Conservation (phyloP, 2,329 filamentous ascomycete species). For the Cyphellophora attinorum region DNA sequence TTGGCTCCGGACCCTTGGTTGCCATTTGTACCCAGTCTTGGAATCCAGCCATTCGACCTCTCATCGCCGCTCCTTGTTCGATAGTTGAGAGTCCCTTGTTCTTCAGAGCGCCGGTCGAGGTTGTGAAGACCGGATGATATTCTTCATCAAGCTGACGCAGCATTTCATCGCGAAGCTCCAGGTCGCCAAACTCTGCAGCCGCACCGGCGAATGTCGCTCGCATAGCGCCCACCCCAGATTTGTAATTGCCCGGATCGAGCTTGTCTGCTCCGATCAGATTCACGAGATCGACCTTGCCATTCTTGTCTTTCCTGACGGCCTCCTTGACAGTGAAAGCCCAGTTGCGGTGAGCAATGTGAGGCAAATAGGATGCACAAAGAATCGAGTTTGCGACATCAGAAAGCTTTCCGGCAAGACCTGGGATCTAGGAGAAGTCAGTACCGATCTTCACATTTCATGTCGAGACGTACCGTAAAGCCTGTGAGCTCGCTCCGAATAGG, state of each 20-base stretch:
- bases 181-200: conserved; percentile 12
- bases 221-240: conserved; percentile 9
- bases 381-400: conserved; percentile 11
- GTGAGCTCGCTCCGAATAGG: conserved; percentile 12
- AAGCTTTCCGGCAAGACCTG: conserved; percentile 9
- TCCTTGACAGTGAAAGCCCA: conserved; percentile 14
- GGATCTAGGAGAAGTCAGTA: conserved; percentile 4
- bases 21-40: too few relatives aligned
- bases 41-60: too few relatives aligned
- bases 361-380: conserved; percentile 12
- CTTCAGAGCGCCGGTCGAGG: too few relatives aligned
- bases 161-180: conserved; percentile 5
- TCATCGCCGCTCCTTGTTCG: too few relatives aligned
- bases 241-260: conserved; percentile 14
- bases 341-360: conserved; percentile 13
- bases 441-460: too few relatives aligned
- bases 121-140: conserved; percentile 8
- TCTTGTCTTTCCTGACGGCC: conserved; percentile 6
- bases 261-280: conserved; percentile 14
- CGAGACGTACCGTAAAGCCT: conserved; percentile 7
- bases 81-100: too few relatives aligned
- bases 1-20: too few relatives aligned
- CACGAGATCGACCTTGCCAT: conserved; percentile 6
- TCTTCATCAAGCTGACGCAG: conserved; percentile 11
- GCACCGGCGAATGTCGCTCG: conserved; percentile 6